A percentile compares a stretch with the other conserved stretches of the same genome.
Conservation (phyloP, 306 rosid species). For the Dalbergia cochinchinensis region DNA sequence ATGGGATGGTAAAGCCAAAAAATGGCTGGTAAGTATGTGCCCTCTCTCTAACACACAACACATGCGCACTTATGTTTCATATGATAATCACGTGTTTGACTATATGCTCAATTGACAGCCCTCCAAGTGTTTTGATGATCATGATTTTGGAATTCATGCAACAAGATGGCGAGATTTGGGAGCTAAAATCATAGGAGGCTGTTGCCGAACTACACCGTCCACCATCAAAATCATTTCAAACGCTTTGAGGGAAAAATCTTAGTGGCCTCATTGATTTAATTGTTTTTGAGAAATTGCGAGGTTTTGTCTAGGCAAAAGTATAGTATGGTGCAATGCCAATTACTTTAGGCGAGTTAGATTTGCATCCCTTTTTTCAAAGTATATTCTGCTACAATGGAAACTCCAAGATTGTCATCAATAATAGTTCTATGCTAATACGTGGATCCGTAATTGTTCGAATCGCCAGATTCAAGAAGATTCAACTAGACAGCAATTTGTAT, state of each 20-base stretch:
- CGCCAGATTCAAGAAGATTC: no score
- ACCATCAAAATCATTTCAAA: slow-evolving; percentile 67
- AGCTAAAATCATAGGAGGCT: slow-evolving; percentile 85
- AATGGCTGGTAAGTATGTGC: slow-evolving; percentile 75
- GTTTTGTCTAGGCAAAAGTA: neutral
- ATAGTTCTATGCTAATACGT: no score
- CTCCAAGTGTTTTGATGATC: slow-evolving; percentile 69
- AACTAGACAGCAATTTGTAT: no score
- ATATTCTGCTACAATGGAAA: neutral
- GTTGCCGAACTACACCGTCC: slow-evolving; percentile 89
- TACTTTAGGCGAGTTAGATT: neutral
- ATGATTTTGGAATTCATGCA: slow-evolving; percentile 64
- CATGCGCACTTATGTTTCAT: neutral
- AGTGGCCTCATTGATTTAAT: neutral
- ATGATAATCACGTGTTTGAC: neutral
- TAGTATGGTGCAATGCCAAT: neutral
- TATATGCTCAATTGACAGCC: slow-evolving; percentile 67
- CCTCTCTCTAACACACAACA: neutral
- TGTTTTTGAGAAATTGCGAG: slow-evolving; percentile 2
- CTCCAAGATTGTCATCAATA: neutral
- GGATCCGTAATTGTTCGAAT: no score
- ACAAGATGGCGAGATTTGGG: slow-evolving; percentile 81
- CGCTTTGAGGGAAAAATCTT: slow-evolving; percentile 54
- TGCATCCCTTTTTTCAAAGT: neutral
- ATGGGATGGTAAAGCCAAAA: slow-evolving; percentile 90